phyloP scores from a whole-genome alignment of 352 stramenopile species.

The Globisporangium rhizosaccharum region DNA sequence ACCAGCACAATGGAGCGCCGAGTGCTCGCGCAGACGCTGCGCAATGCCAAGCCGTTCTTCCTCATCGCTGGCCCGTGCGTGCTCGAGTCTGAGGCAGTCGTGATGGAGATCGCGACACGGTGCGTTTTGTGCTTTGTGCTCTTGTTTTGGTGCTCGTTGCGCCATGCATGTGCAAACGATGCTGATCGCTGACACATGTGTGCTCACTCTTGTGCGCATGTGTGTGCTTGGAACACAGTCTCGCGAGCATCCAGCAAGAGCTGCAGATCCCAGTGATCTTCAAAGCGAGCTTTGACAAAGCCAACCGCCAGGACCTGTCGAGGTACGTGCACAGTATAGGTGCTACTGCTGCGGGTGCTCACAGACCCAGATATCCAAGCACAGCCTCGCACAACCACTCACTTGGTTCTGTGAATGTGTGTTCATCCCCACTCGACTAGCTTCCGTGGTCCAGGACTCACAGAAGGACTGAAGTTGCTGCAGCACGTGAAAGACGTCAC shows the following conservation, averaged over 20 bases:
- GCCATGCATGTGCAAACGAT: background rate
- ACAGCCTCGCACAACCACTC: background rate
- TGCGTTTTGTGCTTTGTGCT: constrained; percentile 12
- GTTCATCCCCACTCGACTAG: constrained; percentile 16
- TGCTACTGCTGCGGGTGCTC: background rate
- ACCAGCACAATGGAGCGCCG: constrained; percentile 34
- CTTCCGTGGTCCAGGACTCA: constrained; percentile 72
- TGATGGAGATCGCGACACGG: constrained; percentile 67
- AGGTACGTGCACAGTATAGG: constrained; percentile 17
- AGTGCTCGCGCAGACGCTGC: constrained; percentile 45
- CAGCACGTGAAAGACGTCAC: constrained; percentile 65
- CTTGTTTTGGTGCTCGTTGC: background rate
- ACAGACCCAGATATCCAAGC: background rate
- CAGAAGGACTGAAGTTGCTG: constrained; percentile 65
- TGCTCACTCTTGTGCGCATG: background rate
- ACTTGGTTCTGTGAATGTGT: background rate
- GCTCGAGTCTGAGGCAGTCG: constrained; percentile 62
- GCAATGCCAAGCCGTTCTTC: constrained; percentile 69
- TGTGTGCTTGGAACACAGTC: constrained; percentile 20
- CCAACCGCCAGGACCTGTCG: constrained; percentile 76
- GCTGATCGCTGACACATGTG: background rate
- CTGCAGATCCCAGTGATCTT: constrained; percentile 80
- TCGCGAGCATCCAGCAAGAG: constrained; percentile 42
- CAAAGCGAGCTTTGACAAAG: constrained; percentile 89
- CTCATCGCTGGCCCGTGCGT: constrained; percentile 81